phyloP scores from a whole-genome alignment of 129 eudicot species.

The Pseudognaphalium luteoalbum region DNA sequence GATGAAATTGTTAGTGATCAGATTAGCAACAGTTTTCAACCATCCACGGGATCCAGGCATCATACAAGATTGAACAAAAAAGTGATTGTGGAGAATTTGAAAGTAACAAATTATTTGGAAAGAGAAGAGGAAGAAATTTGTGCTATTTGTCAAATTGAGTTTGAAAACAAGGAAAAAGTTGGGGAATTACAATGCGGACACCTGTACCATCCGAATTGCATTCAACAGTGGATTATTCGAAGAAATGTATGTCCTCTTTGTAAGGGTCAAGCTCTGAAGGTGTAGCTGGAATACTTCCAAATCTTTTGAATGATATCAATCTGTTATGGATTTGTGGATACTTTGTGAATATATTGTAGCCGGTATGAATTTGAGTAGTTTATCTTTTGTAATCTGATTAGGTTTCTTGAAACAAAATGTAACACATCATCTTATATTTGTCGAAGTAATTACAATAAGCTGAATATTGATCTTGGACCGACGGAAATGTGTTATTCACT shows the following conservation, averaged over 20 bases:
- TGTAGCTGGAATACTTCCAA: background rate
- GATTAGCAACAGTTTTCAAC: no score
- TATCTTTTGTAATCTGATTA: no score
- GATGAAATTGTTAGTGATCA: no score
- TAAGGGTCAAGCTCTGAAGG: constrained; percentile 7
- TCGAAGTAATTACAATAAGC: background rate
- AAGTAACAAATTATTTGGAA: background rate
- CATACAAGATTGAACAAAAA: background rate
- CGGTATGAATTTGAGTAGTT: background rate
- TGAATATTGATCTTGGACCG: no score
- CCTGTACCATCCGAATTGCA: constrained; percentile 26
- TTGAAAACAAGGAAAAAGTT: constrained; percentile 3
- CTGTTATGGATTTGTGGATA: no score
- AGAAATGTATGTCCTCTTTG: constrained; percentile 41
- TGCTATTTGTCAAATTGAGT: constrained; percentile 17
- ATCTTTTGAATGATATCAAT: no score
- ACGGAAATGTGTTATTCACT: background rate
- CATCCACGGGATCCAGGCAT: no score
- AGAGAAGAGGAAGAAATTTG: constrained; percentile 17
- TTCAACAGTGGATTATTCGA: constrained; percentile 25
- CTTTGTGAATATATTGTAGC: no score
- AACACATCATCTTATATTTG: background rate
- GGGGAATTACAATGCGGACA: constrained; percentile 33
- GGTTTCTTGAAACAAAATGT: background rate
- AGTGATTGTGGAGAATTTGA: background rate